Conservation (phyloP, 768 basidiomycete species). For the Suillus placidus region DNA sequence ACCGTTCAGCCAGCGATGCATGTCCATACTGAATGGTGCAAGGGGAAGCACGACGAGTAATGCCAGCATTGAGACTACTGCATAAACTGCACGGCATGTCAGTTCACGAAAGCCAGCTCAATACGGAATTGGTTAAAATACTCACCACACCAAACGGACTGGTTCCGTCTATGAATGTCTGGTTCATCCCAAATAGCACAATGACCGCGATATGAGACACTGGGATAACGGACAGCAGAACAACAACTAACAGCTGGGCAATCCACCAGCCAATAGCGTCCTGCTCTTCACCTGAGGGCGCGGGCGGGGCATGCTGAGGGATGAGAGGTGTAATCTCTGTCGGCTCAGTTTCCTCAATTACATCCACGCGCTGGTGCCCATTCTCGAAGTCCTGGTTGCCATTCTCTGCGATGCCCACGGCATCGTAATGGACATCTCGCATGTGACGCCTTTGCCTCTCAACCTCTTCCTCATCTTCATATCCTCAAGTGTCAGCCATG, state of each 20-base stretch:
- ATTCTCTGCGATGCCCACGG: slow-evolving; percentile 24
- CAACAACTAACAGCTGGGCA: slow-evolving; percentile 54
- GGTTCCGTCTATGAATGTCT: slow-evolving; percentile 68
- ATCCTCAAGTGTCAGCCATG: slow-evolving; percentile 23
- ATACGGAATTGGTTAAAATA: slow-evolving; percentile 9
- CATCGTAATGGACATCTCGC: slow-evolving; percentile 29
- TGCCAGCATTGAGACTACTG: slow-evolving; percentile 45
- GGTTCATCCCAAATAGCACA: slow-evolving; percentile 49
- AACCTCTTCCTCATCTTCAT: slow-evolving; percentile 13
- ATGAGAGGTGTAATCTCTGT: slow-evolving; percentile 65
- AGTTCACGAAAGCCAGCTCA: slow-evolving; percentile 1
- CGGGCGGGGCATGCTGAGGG: slow-evolving; percentile 22
- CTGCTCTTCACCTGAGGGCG: slow-evolving; percentile 15
- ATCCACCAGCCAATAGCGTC: slow-evolving; percentile 55
- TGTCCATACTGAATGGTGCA: slow-evolving; percentile 62
- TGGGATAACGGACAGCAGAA: slow-evolving; percentile 57
- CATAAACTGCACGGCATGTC: slow-evolving; percentile 49
- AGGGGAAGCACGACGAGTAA: slow-evolving; percentile 60
- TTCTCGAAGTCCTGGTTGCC: slow-evolving; percentile 3
- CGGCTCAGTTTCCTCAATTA: slow-evolving; percentile 42
- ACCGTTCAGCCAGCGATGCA: slow-evolving; percentile 42
- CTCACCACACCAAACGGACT: slow-evolving; percentile 51
- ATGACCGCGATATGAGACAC: slow-evolving; percentile 53
- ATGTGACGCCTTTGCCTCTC: slow-evolving; percentile 17
- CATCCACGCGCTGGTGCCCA: slow-evolving; percentile 22